Evolutionary conservation across 805 yeast species (phyloP), one percentile per base, ranked within the genome.

Genomic region (Huiozyma naganishii): DNA sequence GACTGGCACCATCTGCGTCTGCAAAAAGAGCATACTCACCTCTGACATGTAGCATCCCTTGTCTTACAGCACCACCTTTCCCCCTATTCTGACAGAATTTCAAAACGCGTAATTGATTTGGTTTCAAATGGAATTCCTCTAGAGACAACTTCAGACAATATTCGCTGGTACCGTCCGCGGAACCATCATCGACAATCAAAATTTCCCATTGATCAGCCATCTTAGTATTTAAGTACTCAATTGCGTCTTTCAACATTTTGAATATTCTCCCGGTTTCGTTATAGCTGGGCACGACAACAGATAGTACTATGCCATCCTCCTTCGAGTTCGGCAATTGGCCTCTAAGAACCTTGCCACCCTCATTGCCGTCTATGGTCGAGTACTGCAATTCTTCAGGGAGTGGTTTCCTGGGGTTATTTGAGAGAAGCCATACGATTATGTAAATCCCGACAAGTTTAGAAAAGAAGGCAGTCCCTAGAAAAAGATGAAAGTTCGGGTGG

Each of bases 1-100:
- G 71, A 27, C 95, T 81, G 5, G 98, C 97, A 32, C 97, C 97
- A 65, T 92, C 98, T 1, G 97, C 98, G 65, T 92, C 98, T 1
- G 95, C 97, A 68, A 92, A 92, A 7, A 92, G 71, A 8, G 78
- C 76, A 53, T 74, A 80, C 45, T 70, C 61, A 9, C 97, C 98
- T 37, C 86, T 68, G 3, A 80, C 67, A 54, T 77, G 79, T 53
- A 80, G 74, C 61, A 92, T 66, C 6, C 98, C 98, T 62, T 90
- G 97, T 12, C 94, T 79, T 0, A 92, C 97, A 0, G 97, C 98
- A 9, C 97, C 96, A 32, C 94, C 94, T 66, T 90, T 90, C 27
- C 98, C 98, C 54, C 98, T 73, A 61, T 92, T 92, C 49, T 75
- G 62, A 27, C 65, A 75, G 48, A 92, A 71, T 51, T 71, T 72